A percentile compares a stretch with the other conserved stretches of the same genome.
Conservation (phyloP, 805 yeast genomes). For the Teunomyces cretensis region DNA sequence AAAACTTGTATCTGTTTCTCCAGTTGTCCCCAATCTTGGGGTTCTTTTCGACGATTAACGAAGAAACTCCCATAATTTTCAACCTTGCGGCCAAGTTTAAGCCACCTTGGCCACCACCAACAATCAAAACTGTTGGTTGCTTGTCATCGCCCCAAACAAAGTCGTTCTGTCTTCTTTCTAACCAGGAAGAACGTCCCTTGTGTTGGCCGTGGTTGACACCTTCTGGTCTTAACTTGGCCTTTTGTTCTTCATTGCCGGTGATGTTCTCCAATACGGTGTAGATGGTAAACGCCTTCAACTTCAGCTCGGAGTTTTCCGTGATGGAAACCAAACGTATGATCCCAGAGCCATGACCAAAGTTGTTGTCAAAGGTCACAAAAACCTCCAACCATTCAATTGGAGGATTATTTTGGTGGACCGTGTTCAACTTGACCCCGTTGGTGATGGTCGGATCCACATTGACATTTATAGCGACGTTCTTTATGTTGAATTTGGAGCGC, state of each 20-base stretch:
- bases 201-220: background rate
- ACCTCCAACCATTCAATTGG: background rate
- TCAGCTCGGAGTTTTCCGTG: background rate
- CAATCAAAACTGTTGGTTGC: background rate
- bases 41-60: background rate
- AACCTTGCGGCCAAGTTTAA: background rate
- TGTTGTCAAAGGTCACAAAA: background rate
- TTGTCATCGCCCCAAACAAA: background rate
- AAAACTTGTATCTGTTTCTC: background rate
- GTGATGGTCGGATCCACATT: background rate
- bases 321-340: background rate
- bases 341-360: background rate
- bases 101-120: background rate
- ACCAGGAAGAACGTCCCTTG: background rate
- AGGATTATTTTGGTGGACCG: background rate
- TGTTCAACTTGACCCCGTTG: background rate
- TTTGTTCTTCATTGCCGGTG: background rate
- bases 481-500: background rate
- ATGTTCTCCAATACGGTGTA: background rate
- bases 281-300: background rate
- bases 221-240: background rate
- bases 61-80: background rate
- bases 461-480: background rate
- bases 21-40: background rate
- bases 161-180: background rate